These are phyloP conservation scores for Exophiala oligosperma DNA, from an alignment of 2,329 filamentous ascomycete species.

Conservation along the genomic window DNA sequence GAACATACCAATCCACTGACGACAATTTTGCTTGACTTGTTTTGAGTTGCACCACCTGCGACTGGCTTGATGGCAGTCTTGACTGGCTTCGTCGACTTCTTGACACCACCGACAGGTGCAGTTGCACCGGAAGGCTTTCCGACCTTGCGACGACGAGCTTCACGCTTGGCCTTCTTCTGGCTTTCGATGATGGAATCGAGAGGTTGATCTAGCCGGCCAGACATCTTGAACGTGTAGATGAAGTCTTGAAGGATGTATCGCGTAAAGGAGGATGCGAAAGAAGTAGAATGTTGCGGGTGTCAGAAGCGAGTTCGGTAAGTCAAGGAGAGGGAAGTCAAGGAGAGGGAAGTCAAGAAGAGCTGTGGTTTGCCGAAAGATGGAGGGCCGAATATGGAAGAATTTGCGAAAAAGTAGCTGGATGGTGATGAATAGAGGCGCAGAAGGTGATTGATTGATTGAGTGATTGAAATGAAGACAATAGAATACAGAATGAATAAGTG, in stretches of 20 bases:
- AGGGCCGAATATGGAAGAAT: not conserved
- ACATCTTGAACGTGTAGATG: conserved; percentile 60
- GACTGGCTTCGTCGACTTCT: conserved; percentile 66
- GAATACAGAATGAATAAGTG: not conserved
- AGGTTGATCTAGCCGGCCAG: conserved; percentile 93
- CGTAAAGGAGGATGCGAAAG: conserved; percentile 1
- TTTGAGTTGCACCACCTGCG: conserved; percentile 60
- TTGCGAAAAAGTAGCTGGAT: not conserved
- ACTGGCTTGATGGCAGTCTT: conserved; percentile 51
- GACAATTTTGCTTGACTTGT: conserved; percentile 90
- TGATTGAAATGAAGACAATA: conserved; percentile 10
- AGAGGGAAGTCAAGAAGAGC: not conserved
- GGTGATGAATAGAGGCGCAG: conserved; percentile 5
- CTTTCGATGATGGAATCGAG: conserved; percentile 95
- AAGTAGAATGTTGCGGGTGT: conserved; percentile 5
- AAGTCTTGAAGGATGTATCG: conserved; percentile 11
- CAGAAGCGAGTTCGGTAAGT: conserved; percentile 3
- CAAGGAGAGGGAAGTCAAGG: not conserved
- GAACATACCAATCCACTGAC: conserved; percentile 93
- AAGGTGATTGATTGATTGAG: conserved; percentile 13
- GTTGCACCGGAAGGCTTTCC: conserved; percentile 36
- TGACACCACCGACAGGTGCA: conserved; percentile 80
- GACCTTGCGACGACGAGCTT: conserved; percentile 49
- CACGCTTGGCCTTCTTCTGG: conserved; percentile 57
- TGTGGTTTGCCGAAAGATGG: not conserved